These are phyloP conservation scores for Tolypocladium paradoxum DNA, from an alignment of 2,329 filamentous ascomycete genomes.

Conservation along the genomic window DNA sequence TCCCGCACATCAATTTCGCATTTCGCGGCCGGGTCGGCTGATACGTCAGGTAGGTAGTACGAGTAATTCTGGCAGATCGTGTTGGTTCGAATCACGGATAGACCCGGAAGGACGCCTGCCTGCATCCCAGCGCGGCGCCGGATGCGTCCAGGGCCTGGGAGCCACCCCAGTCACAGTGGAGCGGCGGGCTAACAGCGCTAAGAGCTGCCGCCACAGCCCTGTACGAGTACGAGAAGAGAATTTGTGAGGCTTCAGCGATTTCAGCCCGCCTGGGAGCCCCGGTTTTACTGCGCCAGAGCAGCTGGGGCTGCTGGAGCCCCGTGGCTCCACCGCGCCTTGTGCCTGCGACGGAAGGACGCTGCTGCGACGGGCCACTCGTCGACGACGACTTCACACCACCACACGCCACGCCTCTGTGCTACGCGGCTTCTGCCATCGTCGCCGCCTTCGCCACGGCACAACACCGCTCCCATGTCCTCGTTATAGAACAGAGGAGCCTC, in stretches of 20 bases:
- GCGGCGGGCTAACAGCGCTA: no score
- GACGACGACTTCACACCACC: neutral
- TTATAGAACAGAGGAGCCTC: slow-evolving; percentile 21
- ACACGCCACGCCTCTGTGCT: neutral
- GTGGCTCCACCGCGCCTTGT: neutral
- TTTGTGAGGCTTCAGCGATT: neutral
- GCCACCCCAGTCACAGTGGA: no score
- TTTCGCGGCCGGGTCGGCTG: neutral
- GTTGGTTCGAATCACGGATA: neutral
- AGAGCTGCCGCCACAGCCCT: no score
- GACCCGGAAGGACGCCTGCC: neutral
- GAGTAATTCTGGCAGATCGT: no score
- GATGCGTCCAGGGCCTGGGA: neutral
- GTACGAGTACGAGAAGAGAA: no score
- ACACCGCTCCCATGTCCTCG: slow-evolving; percentile 18
- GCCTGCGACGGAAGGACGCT: neutral
- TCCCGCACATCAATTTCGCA: neutral
- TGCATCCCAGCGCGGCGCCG: neutral
- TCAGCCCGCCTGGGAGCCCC: neutral
- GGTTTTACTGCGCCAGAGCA: neutral
- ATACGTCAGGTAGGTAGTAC: neutral
- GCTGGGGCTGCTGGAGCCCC: neutral
- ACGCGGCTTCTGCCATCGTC: neutral
- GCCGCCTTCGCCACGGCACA: slow-evolving; percentile 6
- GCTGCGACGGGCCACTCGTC: neutral